phyloP scores from a whole-genome alignment of 495 filamentous ascomycete species.

The Hyaloscypha finlandica region DNA sequence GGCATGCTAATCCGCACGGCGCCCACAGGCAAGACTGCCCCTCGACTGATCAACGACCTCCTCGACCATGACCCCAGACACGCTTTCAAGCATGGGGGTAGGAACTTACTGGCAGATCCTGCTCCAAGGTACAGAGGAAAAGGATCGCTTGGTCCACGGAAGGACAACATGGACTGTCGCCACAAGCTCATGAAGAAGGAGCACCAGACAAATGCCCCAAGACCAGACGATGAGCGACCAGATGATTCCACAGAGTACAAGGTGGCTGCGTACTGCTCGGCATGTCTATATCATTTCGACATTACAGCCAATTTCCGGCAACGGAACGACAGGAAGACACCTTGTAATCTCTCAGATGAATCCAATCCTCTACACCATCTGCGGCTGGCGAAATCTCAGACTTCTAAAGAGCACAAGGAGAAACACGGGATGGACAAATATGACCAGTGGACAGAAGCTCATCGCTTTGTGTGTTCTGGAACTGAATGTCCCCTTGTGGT shows the following conservation, averaged over 20 bases:
- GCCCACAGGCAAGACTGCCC: slow-evolving; percentile 32
- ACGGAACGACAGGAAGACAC: neutral
- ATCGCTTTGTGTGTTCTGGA: slow-evolving; percentile 29
- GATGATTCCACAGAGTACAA: slow-evolving; percentile 16
- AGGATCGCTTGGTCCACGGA: slow-evolving; percentile 1
- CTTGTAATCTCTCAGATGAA: slow-evolving; percentile 25
- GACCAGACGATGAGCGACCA: slow-evolving; percentile 19
- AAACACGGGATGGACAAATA: slow-evolving; percentile 20
- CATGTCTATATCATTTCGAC: slow-evolving; percentile 29
- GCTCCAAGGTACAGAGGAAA: slow-evolving; percentile 20
- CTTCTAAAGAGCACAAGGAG: slow-evolving; percentile 11
- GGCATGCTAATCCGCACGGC: slow-evolving; percentile 14
- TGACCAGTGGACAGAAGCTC: slow-evolving; percentile 20
- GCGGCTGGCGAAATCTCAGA: slow-evolving; percentile 6
- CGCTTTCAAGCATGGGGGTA: slow-evolving; percentile 12
- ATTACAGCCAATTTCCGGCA: slow-evolving; percentile 26
- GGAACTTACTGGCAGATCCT: slow-evolving; percentile 28
- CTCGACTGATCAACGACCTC: slow-evolving; percentile 31
- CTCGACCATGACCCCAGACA: slow-evolving; percentile 31
- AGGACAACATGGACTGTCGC: slow-evolving; percentile 23
- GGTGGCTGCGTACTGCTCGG: slow-evolving; percentile 28
- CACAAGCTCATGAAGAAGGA: slow-evolving; percentile 31
- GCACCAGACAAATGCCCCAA: slow-evolving; percentile 17
- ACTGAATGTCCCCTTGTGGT: slow-evolving; percentile 24
- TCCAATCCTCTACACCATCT: slow-evolving; percentile 33